Evolutionary conservation across 441 rosid genomes (phyloP).

Genomic region (Populus hybrid): DNA sequence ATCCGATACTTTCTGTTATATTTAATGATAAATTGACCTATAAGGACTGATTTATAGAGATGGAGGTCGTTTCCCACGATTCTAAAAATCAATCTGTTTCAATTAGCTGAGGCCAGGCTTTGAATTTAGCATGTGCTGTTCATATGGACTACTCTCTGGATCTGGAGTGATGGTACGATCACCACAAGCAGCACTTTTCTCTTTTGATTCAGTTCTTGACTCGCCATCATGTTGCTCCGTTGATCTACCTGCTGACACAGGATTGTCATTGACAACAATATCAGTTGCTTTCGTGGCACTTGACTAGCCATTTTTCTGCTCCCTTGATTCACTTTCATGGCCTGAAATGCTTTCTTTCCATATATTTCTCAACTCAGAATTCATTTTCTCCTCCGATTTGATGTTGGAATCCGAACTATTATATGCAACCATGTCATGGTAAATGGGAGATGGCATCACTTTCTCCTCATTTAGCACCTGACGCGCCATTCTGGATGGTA

Average conservation of each 20-base stretch:
- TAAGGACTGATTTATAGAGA: slow-evolving; percentile 30
- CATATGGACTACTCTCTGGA: slow-evolving; percentile 25
- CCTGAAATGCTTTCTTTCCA: slow-evolving; percentile 18
- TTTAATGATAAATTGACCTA: slow-evolving; percentile 16
- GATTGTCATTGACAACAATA: slow-evolving; percentile 8
- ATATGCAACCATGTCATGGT: slow-evolving; percentile 12
- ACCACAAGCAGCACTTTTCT: slow-evolving; percentile 15
- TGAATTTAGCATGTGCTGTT: slow-evolving; percentile 44
- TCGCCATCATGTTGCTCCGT: slow-evolving; percentile 28
- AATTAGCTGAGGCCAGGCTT: slow-evolving; percentile 57
- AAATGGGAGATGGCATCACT: slow-evolving; percentile 4
- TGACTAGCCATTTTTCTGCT: slow-evolving; percentile 32
- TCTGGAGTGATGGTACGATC: slow-evolving; percentile 14
- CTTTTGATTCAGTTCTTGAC: slow-evolving; percentile 33
- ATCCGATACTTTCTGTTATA: slow-evolving; percentile 15
- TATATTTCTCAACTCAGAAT: slow-evolving; percentile 19
- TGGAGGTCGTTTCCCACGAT: background rate
- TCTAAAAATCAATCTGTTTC: background rate
- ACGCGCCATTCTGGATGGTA: slow-evolving; percentile 23
- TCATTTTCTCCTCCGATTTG: slow-evolving; percentile 29
- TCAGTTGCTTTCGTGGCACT: slow-evolving; percentile 22
- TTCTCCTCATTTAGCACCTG: slow-evolving; percentile 31
- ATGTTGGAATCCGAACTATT: slow-evolving; percentile 21
- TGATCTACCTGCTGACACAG: slow-evolving; percentile 25
- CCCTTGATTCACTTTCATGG: slow-evolving; percentile 18